Evolutionary conservation across 768 basidiomycete species (phyloP).

Genomic region (Butyriboletus loyo): DNA sequence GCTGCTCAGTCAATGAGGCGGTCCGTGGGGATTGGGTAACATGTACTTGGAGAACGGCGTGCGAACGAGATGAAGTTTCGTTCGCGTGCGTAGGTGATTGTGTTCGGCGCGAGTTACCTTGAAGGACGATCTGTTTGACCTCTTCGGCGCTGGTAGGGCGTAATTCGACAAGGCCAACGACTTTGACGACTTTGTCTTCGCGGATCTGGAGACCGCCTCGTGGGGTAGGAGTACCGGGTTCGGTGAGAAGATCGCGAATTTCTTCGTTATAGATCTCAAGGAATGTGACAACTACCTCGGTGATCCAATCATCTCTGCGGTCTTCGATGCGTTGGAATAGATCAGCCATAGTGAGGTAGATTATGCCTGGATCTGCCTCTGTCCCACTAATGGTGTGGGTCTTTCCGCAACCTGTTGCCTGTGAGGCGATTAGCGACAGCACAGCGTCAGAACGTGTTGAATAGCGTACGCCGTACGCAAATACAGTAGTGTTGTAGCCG

Average conservation of each 20-base stretch:
- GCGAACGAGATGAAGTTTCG: constrained; percentile 93
- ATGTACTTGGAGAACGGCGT: constrained; percentile 96
- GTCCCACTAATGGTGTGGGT: constrained; percentile 98
- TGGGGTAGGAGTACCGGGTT: constrained; percentile 56
- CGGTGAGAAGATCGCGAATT: constrained; percentile 90
- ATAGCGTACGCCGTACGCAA: constrained; percentile 90
- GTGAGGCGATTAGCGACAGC: constrained; percentile 14
- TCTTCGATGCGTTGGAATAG: constrained; percentile 93
- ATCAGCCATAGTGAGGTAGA: constrained; percentile 96
- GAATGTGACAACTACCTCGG: constrained; percentile 90
- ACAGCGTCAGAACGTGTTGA: not conserved
- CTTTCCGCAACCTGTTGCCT: constrained; percentile 99
- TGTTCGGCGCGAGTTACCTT: constrained; percentile 84
- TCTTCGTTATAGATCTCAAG: constrained; percentile 99
- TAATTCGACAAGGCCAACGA: constrained; percentile 80
- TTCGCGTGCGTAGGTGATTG: constrained; percentile 97
- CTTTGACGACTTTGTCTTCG: constrained; percentile 91
- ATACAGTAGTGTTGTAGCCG: constrained; percentile 96
- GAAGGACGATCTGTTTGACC: constrained; percentile 89
- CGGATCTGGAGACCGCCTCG: constrained; percentile 90
- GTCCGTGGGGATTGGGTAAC: constrained; percentile 85
- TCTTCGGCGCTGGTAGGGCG: constrained; percentile 82
- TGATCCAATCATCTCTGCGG: constrained; percentile 77
- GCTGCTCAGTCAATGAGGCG: constrained; percentile 76
- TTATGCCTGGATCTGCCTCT: constrained; percentile 83